Conservation (phyloP, 2,329 filamentous ascomycete species). For the Byssoonygena ceratinophila region DNA sequence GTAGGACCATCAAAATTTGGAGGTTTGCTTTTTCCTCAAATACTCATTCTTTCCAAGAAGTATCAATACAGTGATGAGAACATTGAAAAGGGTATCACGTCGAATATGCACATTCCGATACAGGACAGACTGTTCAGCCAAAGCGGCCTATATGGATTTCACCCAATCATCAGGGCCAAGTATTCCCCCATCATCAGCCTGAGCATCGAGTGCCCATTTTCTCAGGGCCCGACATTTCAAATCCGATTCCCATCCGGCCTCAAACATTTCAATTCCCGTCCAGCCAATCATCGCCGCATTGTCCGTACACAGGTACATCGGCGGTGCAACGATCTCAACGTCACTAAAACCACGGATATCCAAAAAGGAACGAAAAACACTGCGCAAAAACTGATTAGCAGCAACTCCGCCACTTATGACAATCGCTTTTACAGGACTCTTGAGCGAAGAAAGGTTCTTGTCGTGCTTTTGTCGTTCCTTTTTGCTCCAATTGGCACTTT, state of each 20-base stretch:
- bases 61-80: too few relatives aligned
- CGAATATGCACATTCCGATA: neutral
- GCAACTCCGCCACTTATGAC: constrained; percentile 88
- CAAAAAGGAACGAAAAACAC: constrained; percentile 52
- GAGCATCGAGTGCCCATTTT: constrained; percentile 64
- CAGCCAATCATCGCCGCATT: constrained; percentile 98
- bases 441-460: neutral
- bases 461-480: neutral
- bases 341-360: constrained; percentile 54
- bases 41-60: too few relatives aligned
- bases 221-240: constrained; percentile 50
- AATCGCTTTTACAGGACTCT: constrained; percentile 45
- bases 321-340: constrained; percentile 62
- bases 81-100: too few relatives aligned
- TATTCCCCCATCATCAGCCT: constrained; percentile 53
- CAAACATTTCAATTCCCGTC: constrained; percentile 85
- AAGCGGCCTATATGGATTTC: neutral
- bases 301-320: constrained; percentile 69
- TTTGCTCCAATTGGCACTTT: neutral
- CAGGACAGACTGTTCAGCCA: neutral
- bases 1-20: too few relatives aligned
- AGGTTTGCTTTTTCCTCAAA: too few relatives aligned
- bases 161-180: constrained; percentile 50
- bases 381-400: constrained; percentile 66
- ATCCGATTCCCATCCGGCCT: constrained; percentile 59